Evolutionary conservation across 768 basidiomycete genomes (phyloP).

Genomic region (Tephrocybe rancida): DNA sequence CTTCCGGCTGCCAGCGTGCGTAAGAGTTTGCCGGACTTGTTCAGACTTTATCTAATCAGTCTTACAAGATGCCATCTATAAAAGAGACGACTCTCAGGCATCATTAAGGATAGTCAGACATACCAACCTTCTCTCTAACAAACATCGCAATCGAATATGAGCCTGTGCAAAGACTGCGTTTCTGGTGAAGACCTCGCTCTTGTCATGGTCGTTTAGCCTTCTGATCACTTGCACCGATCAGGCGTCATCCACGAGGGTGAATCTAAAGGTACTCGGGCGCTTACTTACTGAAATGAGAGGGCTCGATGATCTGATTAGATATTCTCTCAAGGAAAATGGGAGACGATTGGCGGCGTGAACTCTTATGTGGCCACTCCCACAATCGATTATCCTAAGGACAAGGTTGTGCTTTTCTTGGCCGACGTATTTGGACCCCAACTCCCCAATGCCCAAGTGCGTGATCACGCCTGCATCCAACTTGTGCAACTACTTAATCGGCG

Average conservation of each 20-base stretch:
- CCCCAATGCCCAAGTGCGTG: slow-evolving; percentile 44
- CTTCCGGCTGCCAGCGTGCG: no score
- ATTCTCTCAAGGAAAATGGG: slow-evolving; percentile 42
- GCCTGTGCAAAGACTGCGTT: slow-evolving; percentile 50
- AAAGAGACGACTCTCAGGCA: no score
- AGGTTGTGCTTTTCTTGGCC: slow-evolving; percentile 55
- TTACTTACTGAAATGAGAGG: not conserved
- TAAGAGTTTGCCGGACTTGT: no score
- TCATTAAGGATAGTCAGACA: not conserved
- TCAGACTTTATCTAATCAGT: no score
- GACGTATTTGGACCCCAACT: slow-evolving; percentile 56
- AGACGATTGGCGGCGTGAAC: slow-evolving; percentile 47
- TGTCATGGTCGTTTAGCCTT: not conserved
- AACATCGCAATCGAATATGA: slow-evolving; percentile 24
- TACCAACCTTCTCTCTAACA: not conserved
- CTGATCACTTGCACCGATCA: slow-evolving; percentile 16
- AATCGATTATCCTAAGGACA: slow-evolving; percentile 52
- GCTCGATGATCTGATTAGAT: slow-evolving; percentile 8
- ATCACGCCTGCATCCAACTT: not conserved
- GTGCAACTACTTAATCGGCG: not conserved
- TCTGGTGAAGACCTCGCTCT: slow-evolving; percentile 38
- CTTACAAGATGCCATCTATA: no score
- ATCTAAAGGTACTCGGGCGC: slow-evolving; percentile 35
- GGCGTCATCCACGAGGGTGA: slow-evolving; percentile 56
- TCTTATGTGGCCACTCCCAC: slow-evolving; percentile 58